Percentiles rank a stretch among this genome's conserved stretches.
Evolutionary conservation across 176 grass and related monocot species (phyloP).

Genomic region (Alopecurus myosuroides): DNA sequence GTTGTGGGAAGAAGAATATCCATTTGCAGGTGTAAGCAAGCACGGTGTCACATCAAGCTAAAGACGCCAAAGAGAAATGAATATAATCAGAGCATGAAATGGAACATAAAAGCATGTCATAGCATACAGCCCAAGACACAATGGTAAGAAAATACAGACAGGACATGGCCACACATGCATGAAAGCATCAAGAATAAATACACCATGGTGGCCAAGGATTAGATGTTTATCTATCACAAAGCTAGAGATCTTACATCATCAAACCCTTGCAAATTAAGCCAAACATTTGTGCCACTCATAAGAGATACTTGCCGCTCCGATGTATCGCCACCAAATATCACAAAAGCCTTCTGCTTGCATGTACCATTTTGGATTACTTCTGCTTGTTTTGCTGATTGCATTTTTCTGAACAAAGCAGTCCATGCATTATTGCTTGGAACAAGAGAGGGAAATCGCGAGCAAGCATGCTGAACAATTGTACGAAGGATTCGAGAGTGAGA

Average conservation of each 20-base stretch:
- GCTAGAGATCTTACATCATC: constrained; percentile 70
- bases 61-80: constrained; percentile 31
- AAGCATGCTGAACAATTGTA: constrained; percentile 82
- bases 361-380: constrained; percentile 29
- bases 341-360: constrained; percentile 64
- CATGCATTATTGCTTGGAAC: constrained; percentile 51
- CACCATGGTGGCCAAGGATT: neutral
- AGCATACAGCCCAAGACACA: neutral
- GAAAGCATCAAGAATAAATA: neutral
- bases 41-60: constrained; percentile 92
- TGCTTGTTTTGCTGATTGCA: constrained; percentile 21
- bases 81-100: neutral
- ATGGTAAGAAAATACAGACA: constrained; percentile 10
- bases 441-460: constrained; percentile 72
- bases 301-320: constrained; percentile 95
- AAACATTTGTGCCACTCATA: constrained; percentile 98
- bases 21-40: constrained; percentile 71
- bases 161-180: neutral
- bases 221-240: neutral
- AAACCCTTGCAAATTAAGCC: constrained; percentile 91
- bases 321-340: constrained; percentile 91
- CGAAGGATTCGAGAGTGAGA: constrained; percentile 86
- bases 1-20: constrained; percentile 41
- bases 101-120: neutral
- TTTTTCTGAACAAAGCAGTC: constrained; percentile 63